A percentile compares a stretch with the other conserved stretches of the same genome.
phyloP scores from a whole-genome alignment of 108 stramenopile genomes.

The Parietichytrium sp. region DNA sequence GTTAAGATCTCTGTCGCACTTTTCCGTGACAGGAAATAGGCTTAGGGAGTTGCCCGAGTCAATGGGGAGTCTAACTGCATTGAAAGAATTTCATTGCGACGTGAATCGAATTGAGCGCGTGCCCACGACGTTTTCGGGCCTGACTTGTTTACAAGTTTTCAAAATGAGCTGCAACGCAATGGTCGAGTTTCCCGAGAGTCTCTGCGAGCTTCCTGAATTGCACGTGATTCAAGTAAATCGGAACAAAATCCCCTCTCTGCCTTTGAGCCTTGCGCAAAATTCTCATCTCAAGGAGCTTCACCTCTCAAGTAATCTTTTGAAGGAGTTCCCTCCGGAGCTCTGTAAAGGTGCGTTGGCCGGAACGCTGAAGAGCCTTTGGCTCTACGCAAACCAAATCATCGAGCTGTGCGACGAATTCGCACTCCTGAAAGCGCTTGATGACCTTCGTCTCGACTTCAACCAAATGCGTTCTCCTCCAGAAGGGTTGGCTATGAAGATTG shows the following conservation, averaged over 20 bases:
- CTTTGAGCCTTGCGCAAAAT: not conserved
- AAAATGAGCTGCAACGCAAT: too few species aligned
- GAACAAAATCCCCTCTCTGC: not conserved
- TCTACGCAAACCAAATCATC: not conserved
- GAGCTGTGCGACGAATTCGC: constrained; percentile 23
- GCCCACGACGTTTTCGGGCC: too few species aligned
- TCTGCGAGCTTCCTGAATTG: too few species aligned
- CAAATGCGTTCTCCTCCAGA: constrained; percentile 18
- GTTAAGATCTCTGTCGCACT: not conserved
- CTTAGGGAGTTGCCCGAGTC: too few species aligned
- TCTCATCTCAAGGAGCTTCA: not conserved
- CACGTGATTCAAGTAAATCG: not conserved
- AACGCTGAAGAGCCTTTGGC: not conserved
- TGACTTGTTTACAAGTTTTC: too few species aligned
- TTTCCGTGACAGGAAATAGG: too few species aligned
- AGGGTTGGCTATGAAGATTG: not conserved
- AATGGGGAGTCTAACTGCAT: too few species aligned
- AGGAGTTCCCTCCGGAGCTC: not conserved
- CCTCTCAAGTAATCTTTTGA: not conserved
- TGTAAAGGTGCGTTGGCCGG: not conserved
- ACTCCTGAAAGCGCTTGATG: not conserved
- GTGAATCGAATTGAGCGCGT: too few species aligned
- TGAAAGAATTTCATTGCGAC: too few species aligned
- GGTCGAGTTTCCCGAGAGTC: too few species aligned
- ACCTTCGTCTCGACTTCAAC: not conserved